Base-by-base conservation (phyloP, 108 stramenopile species). In the Pseudonitzschia multiseries region DNA sequence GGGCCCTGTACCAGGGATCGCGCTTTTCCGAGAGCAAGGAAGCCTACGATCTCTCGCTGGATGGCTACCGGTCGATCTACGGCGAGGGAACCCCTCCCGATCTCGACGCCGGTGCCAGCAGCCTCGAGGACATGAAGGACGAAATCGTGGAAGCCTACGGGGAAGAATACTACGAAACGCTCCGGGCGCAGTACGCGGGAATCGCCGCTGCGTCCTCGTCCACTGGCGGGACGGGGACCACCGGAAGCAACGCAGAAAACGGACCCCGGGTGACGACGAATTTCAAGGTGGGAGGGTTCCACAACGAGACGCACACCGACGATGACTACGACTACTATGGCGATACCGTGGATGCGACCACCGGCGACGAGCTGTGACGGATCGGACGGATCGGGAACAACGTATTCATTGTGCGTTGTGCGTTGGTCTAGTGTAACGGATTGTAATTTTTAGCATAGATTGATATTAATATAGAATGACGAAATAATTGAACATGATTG, bases 101-200 rank as follows among this genome's bases (percentile, higher is more conserved):
- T 32, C 12, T 8, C 12, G 61, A n/a, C 15, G 40, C 26, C n/a
- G 32, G 26, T 5, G 57, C 26, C 15, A 31, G 12, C 31, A 20
- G 8, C 32, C 32, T 62, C 26, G 61, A 62, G 40, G 61, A 62
- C 26, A 62, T 62, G 61, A 31, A 62, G 40, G 61, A 62, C 29
- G 40, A 40, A 1, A 33, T 62, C 15, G 29, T 41, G 18, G 13
- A 62, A 40, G 10, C 13, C 54, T 56, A 56, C 26, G 54, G 54
- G 17, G 26, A 56, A 56, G 54, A 56, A 4, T 56, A 56, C 26
- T 56, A 56, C 54, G 54, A 56, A 56, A 10, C 21, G 26, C 54
- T 56, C 21, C 9, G 24, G n/a, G 54, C 54, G 10, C 26, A 56
- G 21, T 56, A 56, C 54, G 24, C 24, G 4, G 54, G 10, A 10